Percentiles rank a stretch among this genome's conserved stretches.
Evolutionary conservation across 1,139 yeast species (phyloP).

Genomic region (Pichia sp.): DNA sequence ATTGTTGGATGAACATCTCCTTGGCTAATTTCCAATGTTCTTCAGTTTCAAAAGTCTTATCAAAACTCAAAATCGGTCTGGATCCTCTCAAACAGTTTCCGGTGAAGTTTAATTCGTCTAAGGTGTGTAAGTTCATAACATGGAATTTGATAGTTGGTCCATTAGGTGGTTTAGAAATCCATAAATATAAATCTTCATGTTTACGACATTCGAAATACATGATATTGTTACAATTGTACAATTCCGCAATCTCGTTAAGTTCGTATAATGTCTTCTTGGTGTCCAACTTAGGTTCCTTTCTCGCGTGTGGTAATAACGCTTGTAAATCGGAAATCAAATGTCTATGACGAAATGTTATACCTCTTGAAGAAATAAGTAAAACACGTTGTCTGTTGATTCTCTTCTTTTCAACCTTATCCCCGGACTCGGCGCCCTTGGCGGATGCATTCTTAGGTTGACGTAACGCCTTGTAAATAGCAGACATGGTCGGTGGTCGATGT

Average conservation of each 20-base stretch:
- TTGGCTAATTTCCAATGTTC: constrained; percentile 73
- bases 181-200: constrained; percentile 91
- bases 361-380: constrained; percentile 88
- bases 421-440: constrained; percentile 34
- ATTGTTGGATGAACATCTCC: constrained; percentile 80
- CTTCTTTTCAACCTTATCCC: constrained; percentile 16
- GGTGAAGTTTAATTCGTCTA: constrained; percentile 93
- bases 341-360: constrained; percentile 93
- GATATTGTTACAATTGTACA: constrained; percentile 95
- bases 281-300: constrained; percentile 96
- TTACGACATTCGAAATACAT: constrained; percentile 95
- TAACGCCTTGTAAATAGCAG: constrained; percentile 63
- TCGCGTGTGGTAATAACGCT: constrained; percentile 85
- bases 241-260: constrained; percentile 92
- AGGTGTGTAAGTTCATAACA: constrained; percentile 91
- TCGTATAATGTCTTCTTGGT: constrained; percentile 87
- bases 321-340: constrained; percentile 85
- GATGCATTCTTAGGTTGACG: constrained; percentile 40
- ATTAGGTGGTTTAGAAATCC: constrained; percentile 96
- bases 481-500: constrained; percentile 32
- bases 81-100: constrained; percentile 97
- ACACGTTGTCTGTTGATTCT: constrained; percentile 78
- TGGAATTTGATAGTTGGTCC: constrained; percentile 97
- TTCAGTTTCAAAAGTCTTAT: constrained; percentile 62
- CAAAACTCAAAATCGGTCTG: constrained; percentile 93